Evolutionary conservation across 192 early-diverging fungal species (phyloP), one percentile per base, ranked within the genome.

Genomic region (Umbelopsis isabellina): DNA sequence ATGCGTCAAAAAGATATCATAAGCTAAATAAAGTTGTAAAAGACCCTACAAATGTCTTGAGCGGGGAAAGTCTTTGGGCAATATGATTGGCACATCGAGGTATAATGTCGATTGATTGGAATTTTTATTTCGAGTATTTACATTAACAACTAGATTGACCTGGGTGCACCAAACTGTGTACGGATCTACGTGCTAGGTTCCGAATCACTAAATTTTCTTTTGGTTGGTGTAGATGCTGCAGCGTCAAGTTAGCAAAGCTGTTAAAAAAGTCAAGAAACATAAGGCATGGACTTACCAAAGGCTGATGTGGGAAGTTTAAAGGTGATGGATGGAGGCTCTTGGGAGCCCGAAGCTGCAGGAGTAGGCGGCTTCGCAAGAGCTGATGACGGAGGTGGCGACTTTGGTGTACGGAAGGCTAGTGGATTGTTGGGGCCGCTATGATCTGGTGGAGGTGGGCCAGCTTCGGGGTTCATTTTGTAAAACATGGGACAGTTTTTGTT

Each of bases 401-500:
- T 52, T 35, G 67, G 67, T 22, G 37, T 20, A 13, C 51, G 48
- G 67, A 69, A 52, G 22, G 51, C 51, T 4, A 69, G 67, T 49
- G 48, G 67, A 16, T 69, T 49, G n/a, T 52, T 49, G n/a, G 49
- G 49, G 23, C 67, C 67, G 41, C 51, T 69, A 48, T 52, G 33
- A 41, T 49, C 67, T 18, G 47, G 67, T 49, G 49, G 49, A 27
- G 46, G 67, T 23, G 49, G 30, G 48, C 41, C 47, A 33, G 30
- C 66, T 72, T 65, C 30, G 25, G 30, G 45, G 65, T 75, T 83
- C 73, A 82, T 70, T n/a, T 72, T 77, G 66, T 83, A 83, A 20
- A 78, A 84, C 61, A 80, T 86, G 5, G 90, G 92, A 73, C 92
- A 94, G 47, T 87, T 91, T 58, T 90, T 90, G 79, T 93, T 94